Base-by-base conservation (phyloP, 2,329 filamentous ascomycete species). In the Xylaria digitata region DNA sequence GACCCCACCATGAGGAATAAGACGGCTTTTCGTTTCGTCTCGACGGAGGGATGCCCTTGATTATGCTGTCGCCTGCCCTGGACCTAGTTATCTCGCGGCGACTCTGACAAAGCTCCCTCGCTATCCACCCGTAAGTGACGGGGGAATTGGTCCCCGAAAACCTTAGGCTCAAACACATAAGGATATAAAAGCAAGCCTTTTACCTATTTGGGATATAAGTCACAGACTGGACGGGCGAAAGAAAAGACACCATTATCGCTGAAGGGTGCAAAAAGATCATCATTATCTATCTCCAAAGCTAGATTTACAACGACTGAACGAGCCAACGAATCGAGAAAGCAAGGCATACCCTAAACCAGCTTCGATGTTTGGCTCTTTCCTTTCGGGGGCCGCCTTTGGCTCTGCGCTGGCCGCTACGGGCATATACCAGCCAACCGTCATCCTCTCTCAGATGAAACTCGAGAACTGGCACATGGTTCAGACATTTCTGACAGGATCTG, bases 381-480 rank as follows among this genome's bases (percentile, higher is more conserved):
- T 84, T 49, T 81, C 86, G 0, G 89, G 89, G 26, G 83, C 82
- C 46, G 81, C 84, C 52, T 91, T 91, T 71, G 90, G 90, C 53
- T 85, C 85, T 11, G 86, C 88, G 62, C 82, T 91, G 49, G 82
- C 86, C 37, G 84, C 83, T 3, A 83, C 89, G 1, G 89, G 88
- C 34, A 86, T 91, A 63, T 86, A 86, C 72, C 80, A 85, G 43
- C 89, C 89, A 0, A 79, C 83, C 0, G 82, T 89, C 53, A 89
- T 92, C 71, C 77, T 87, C 63, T 79, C 82, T 8, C 90, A 92
- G 79, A 84, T 92, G 79, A 82, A 80, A 26, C 80, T 90, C 52
- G 78, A 83, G 54, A 84, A 89, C 74, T 90, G 86, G 77, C 87
- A 89, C 75, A 91, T 92, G 89, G 75, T 89, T 34, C 85, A 90